These are phyloP conservation scores for Botrytis medusae DNA, from an alignment of 2,329 filamentous ascomycete genomes.

Conservation along the genomic window DNA sequence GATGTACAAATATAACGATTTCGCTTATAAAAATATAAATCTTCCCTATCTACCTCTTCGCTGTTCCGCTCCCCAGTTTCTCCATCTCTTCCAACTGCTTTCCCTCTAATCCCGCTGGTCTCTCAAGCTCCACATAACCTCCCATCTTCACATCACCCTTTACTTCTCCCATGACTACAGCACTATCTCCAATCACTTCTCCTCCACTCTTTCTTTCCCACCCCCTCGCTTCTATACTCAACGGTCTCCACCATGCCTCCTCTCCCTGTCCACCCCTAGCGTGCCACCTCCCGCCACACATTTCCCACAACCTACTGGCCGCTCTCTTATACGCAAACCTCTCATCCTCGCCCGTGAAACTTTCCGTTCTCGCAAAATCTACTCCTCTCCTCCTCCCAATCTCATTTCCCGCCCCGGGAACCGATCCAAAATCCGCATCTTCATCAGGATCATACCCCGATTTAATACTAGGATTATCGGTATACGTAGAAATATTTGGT, in stretches of 20 bases:
- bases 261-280: conserved; percentile 52
- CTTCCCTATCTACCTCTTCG: not conserved
- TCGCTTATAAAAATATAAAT: not conserved
- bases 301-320: conserved; percentile 76
- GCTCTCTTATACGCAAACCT: conserved; percentile 79
- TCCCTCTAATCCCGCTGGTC: conserved; percentile 44
- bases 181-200: conserved; percentile 18
- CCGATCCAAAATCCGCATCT: conserved; percentile 53
- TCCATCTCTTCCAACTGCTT: conserved; percentile 30
- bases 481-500: conserved; percentile 72
- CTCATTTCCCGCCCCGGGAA: conserved; percentile 40
- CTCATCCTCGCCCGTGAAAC: conserved; percentile 79
- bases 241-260: conserved; percentile 64
- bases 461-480: conserved; percentile 42
- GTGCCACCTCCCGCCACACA: conserved; percentile 74
- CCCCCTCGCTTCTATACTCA: conserved; percentile 61
- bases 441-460: conserved; percentile 56
- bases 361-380: conserved; percentile 66
- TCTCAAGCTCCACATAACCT: conserved; percentile 45
- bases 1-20: not conserved
- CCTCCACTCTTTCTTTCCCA: conserved; percentile 53
- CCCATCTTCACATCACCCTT: conserved; percentile 45
- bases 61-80: not conserved
- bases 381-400: conserved; percentile 40
- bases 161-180: not conserved